phyloP scores from a whole-genome alignment of 2,329 filamentous ascomycete genomes.

The Pseudocercospora ulei region DNA sequence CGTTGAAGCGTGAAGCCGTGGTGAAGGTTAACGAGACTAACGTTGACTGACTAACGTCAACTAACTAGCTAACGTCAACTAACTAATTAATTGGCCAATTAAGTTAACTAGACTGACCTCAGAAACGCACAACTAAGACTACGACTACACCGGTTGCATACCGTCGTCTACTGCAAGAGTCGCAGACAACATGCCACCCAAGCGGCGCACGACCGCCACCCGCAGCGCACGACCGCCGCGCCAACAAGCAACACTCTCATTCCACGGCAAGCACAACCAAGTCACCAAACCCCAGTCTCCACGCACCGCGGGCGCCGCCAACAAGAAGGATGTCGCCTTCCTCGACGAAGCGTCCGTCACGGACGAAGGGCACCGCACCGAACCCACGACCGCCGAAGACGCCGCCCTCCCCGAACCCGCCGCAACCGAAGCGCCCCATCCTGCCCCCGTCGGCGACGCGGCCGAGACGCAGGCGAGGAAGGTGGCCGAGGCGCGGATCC shows the following conservation, averaged over 20 bases:
- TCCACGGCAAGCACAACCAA: constrained; percentile 42
- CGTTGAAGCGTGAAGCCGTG: too few species aligned
- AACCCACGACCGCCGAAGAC: constrained; percentile 35
- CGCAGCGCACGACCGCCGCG: constrained; percentile 38
- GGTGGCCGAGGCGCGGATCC: constrained; percentile 59
- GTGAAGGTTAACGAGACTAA: too few species aligned
- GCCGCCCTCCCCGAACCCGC: constrained; percentile 36
- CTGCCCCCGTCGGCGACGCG: too few species aligned
- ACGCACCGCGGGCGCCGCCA: constrained; percentile 28
- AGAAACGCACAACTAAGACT: too few species aligned
- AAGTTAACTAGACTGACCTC: too few species aligned
- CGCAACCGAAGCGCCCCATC: constrained; percentile 32
- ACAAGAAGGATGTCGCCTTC: constrained; percentile 36
- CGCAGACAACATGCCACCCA: constrained; percentile 38
- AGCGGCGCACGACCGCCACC: constrained; percentile 37
- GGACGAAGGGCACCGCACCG: constrained; percentile 19
- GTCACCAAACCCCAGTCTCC: constrained; percentile 49
- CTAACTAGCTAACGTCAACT: too few species aligned
- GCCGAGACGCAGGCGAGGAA: constrained; percentile 51
- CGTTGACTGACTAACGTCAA: too few species aligned
- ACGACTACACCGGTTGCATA: too few species aligned
- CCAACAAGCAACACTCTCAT: constrained; percentile 52
- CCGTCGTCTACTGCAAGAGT: constrained; percentile 1
- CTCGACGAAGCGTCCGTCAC: constrained; percentile 29
- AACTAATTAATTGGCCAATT: too few species aligned